Conservation (phyloP, 441 rosid species). For the Flueggea neowawraea region DNA sequence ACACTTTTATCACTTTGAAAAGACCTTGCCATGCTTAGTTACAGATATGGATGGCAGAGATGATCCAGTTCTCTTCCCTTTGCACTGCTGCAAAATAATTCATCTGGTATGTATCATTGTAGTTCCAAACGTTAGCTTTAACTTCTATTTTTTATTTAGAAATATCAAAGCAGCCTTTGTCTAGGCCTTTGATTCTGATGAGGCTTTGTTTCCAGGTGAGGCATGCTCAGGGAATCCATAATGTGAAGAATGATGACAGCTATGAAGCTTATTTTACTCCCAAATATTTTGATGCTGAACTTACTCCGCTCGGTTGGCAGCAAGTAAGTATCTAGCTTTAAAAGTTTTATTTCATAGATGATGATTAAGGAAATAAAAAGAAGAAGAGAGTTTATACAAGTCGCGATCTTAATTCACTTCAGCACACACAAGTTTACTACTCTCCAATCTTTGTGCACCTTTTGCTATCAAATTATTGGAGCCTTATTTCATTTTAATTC, state of each 20-base stretch:
- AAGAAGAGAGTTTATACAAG: too few species aligned
- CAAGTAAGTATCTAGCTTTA: constrained; percentile 37
- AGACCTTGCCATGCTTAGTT: too few species aligned
- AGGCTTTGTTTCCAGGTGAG: constrained; percentile 78
- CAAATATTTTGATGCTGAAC: constrained; percentile 80
- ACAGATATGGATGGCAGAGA: constrained; percentile 57
- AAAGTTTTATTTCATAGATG: too few species aligned
- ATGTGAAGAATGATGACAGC: constrained; percentile 81
- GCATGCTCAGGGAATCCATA: constrained; percentile 97
- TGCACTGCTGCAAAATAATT: constrained; percentile 91
- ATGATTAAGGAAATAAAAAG: too few species aligned
- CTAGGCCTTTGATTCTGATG: constrained; percentile 43
- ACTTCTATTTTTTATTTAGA: constrained; percentile 36
- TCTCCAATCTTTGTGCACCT: too few species aligned
- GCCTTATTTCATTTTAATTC: too few species aligned
- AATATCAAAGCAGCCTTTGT: constrained; percentile 35
- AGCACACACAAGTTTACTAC: too few species aligned
- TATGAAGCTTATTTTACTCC: constrained; percentile 82
- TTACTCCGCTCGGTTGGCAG: constrained; percentile 91
- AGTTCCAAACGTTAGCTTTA: constrained; percentile 15
- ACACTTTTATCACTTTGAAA: too few species aligned
- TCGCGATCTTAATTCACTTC: too few species aligned
- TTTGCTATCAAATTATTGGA: too few species aligned
- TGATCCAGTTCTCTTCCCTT: constrained; percentile 70
- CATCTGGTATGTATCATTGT: constrained; percentile 67